Evolutionary conservation across 2,329 filamentous ascomycete genomes (phyloP).

Genomic region (Cladosporium austrohemisphaericum): DNA sequence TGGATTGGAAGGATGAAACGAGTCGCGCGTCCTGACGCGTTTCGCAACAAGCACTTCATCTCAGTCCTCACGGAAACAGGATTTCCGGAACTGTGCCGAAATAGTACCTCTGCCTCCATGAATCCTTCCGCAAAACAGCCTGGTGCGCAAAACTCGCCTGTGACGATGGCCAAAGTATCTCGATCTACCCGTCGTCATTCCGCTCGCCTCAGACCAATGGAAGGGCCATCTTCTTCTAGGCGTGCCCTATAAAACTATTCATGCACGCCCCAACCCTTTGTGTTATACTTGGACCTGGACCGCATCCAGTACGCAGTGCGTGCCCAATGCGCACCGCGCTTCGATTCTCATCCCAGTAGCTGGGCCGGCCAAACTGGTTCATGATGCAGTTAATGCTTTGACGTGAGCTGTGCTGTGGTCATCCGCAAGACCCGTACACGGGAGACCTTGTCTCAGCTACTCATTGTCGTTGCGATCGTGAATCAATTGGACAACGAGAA

Average conservation of each 20-base stretch:
- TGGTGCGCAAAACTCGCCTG: neutral
- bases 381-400: neutral
- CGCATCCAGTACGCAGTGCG: neutral
- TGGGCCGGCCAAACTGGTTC: neutral
- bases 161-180: neutral
- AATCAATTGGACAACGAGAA: neutral
- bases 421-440: neutral
- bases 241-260: neutral
- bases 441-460: neutral
- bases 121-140: neutral
- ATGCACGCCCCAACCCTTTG: neutral
- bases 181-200: neutral
- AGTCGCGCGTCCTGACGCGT: neutral
- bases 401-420: conserved; percentile 1
- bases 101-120: neutral
- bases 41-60: neutral
- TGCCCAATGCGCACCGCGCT: neutral
- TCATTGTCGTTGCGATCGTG: neutral
- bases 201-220: neutral
- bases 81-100: neutral
- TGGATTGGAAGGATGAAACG: neutral
- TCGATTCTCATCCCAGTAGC: neutral
- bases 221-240: neutral
- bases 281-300: neutral
- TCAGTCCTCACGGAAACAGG: neutral